Conservation (phyloP, 2,329 filamentous ascomycete species). For the Eutypella sp. region DNA sequence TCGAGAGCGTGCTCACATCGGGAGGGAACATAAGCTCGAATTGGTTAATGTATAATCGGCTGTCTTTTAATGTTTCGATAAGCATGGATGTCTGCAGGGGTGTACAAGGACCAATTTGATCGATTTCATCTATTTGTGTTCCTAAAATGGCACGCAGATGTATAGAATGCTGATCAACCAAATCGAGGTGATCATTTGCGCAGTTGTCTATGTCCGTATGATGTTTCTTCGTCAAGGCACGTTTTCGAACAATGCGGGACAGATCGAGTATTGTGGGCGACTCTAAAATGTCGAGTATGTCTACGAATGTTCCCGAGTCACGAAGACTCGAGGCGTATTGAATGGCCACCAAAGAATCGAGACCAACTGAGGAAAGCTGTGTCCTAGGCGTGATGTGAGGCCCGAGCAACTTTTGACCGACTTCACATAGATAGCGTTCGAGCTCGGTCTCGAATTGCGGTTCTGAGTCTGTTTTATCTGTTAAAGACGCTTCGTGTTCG, state of each 20-base stretch:
- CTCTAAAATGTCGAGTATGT: conserved; percentile 58
- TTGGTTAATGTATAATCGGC: conserved; percentile 71
- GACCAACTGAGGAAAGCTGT: conserved; percentile 27
- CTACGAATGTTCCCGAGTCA: conserved; percentile 46
- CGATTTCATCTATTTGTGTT: conserved; percentile 22
- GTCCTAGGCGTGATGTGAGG: conserved; percentile 20
- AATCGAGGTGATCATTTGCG: background rate
- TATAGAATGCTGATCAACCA: conserved; percentile 9
- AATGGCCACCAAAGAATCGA: conserved; percentile 40
- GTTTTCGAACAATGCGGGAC: conserved; percentile 6
- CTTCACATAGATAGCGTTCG: conserved; percentile 30
- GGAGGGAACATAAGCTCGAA: conserved; percentile 57
- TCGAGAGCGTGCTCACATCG: conserved; percentile 26
- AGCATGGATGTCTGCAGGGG: conserved; percentile 77
- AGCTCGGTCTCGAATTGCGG: conserved; percentile 27
- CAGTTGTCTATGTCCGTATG: background rate
- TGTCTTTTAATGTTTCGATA: conserved; percentile 59
- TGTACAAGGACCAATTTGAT: conserved; percentile 58
- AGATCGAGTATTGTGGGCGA: conserved; percentile 37
- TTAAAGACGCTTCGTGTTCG: conserved; percentile 37
- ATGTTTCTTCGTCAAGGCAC: background rate
- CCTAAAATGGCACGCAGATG: conserved; percentile 7
- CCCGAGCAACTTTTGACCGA: conserved; percentile 24
- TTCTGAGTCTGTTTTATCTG: conserved; percentile 9
- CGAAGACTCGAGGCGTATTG: conserved; percentile 60